A percentile compares a stretch with the other conserved stretches of the same genome.
Conservation (phyloP, 345 rosid species). For the Passiflora organensis region DNA sequence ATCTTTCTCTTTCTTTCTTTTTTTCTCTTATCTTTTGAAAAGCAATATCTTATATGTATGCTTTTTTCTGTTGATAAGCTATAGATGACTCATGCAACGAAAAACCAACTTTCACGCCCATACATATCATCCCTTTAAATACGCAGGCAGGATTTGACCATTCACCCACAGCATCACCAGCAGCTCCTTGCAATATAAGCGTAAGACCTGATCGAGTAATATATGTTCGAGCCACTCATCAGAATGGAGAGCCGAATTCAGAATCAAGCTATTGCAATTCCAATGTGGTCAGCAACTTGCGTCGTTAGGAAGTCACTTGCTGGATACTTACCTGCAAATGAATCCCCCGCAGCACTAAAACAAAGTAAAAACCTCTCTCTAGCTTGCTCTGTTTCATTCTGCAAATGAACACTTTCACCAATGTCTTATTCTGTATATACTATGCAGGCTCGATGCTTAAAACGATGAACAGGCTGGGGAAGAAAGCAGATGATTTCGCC, state of each 20-base stretch:
- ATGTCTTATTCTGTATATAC: background rate
- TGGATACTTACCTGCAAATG: conserved; percentile 28
- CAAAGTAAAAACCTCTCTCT: conserved; percentile 27
- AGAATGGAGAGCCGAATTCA: conserved; percentile 24
- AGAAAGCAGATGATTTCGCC: conserved; percentile 42
- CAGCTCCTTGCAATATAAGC: background rate
- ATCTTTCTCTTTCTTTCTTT: background rate
- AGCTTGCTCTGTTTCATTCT: background rate
- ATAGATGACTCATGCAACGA: background rate
- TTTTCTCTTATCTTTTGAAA: background rate
- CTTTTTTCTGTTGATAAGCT: background rate
- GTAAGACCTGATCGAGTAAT: background rate
- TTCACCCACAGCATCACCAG: background rate
- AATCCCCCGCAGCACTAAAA: conserved; percentile 19
- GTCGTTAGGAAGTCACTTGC: conserved; percentile 19
- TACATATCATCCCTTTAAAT: background rate
- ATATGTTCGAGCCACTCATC: background rate
- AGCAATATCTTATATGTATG: background rate
- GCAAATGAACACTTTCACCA: background rate
- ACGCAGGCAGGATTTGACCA: background rate
- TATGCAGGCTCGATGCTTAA: conserved; percentile 25
- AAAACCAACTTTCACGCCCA: background rate
- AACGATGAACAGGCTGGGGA: conserved; percentile 43
- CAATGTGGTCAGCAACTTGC: conserved; percentile 19
- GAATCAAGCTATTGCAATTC: conserved; percentile 22